Evolutionary conservation across 495 filamentous ascomycete genomes (phyloP).

Genomic region (Xylaria venustula): DNA sequence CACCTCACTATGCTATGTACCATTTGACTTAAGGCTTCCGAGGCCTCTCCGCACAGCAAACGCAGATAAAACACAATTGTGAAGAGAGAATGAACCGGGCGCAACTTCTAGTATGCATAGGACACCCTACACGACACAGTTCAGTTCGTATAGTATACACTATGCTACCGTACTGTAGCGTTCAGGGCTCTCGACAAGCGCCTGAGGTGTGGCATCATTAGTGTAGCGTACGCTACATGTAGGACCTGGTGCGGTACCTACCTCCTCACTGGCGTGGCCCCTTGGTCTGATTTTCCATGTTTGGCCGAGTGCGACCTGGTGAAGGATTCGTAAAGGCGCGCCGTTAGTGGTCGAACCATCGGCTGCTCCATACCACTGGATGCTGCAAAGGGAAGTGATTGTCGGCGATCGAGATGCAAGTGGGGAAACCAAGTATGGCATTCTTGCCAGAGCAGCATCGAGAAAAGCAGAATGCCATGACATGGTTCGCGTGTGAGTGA

Average conservation of each 20-base stretch:
- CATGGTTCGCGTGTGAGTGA: slow-evolving; percentile 14
- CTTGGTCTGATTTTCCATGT: background rate
- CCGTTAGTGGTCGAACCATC: slow-evolving; percentile 10
- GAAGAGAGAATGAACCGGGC: too few species aligned
- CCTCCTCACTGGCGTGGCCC: background rate
- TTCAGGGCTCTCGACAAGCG: background rate
- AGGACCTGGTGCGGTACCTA: too few species aligned
- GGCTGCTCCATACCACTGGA: slow-evolving; percentile 16
- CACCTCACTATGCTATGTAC: too few species aligned
- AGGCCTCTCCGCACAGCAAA: too few species aligned
- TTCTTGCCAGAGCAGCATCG: slow-evolving; percentile 26
- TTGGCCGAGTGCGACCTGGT: slow-evolving; percentile 3
- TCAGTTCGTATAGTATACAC: too few species aligned
- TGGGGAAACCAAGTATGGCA: slow-evolving; percentile 24
- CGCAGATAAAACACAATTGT: background rate
- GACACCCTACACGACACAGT: too few species aligned
- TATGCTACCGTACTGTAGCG: background rate
- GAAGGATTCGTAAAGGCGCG: background rate
- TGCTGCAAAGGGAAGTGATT: slow-evolving; percentile 16
- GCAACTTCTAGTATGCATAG: too few species aligned
- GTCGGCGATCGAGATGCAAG: slow-evolving; percentile 26
- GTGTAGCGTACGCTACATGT: background rate
- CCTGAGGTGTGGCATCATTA: slow-evolving; percentile 6
- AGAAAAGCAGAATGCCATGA: slow-evolving; percentile 26
- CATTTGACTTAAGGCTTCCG: too few species aligned